Evolutionary conservation across 1,284 basidiomycete genomes (phyloP), one percentile per base, ranked within the genome.

Genomic region (Austroboletus olivaceoglutinosus): DNA sequence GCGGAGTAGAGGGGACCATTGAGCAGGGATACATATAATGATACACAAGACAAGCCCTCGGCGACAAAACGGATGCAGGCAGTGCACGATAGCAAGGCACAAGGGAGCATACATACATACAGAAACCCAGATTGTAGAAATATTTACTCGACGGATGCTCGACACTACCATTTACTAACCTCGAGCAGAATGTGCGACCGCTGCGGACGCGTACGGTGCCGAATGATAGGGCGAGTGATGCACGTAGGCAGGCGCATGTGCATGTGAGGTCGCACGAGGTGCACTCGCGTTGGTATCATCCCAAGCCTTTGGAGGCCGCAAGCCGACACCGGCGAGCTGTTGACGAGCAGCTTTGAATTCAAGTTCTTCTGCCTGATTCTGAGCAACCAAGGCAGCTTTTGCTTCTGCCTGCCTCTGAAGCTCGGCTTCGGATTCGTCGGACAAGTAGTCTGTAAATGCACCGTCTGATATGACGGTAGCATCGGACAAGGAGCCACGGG

Each of bases 371-470:
- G 81, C 78, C 58, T 86, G 83, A 55, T 80, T 86, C 70, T 89
- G 85, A n/a, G 86, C 87, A 18, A 86, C 67, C 42, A 86, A 63
- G 6, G 82, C 85, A 3, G 89, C 89, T 57, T 78, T 81, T 23
- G 80, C 81, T 61, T 91, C 89, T 11, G 88, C 88, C 68, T 90
- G 88, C 52, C 86, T 76, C 70, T 91, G 88, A 48, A 91, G 69
- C 66, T 91, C 88, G 38, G 83, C 87, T 60, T 91, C 88, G 15
- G 86, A 89, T 68, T 91, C 88, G 62, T 90, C 88, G 22, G 89
- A 91, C 27, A 91, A 70, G 66, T 91, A 91, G 64, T 91, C 88
- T 10, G 88, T 91, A 61, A 91, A 91, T 13, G 82, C 86, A 10
- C 88, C 89, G 59, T 90, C 88, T 12, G 86, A 89, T 15, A 85